Evolutionary conservation across 129 eudicot species (phyloP).

Genomic region (Centaurea solstitialis): DNA sequence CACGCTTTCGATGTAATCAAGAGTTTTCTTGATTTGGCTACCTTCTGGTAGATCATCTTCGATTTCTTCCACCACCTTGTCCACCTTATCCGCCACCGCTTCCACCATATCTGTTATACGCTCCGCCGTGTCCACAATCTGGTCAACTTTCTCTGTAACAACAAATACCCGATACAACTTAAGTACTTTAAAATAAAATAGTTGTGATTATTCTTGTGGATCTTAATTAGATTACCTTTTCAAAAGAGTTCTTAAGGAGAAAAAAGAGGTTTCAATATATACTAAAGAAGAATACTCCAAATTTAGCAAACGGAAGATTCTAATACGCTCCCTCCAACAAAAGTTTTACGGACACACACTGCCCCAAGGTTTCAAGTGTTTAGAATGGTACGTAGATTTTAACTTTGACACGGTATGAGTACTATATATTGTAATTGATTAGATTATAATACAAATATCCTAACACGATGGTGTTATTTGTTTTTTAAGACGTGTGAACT

Average conservation of each 20-base stretch:
- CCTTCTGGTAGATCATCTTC: slow-evolving; percentile 49
- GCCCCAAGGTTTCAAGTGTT: no score
- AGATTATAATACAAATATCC: no score
- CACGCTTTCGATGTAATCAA: slow-evolving; percentile 34
- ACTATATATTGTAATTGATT: no score
- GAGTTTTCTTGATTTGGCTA: slow-evolving; percentile 34
- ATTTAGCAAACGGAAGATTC: neutral
- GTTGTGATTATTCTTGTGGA: no score
- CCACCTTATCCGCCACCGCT: slow-evolving; percentile 55
- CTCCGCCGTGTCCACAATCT: slow-evolving; percentile 37
- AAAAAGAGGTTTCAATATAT: neutral
- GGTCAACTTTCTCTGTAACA: slow-evolving; percentile 33
- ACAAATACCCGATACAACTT: neutral
- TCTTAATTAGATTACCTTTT: neutral
- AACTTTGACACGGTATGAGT: no score
- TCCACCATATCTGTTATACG: slow-evolving; percentile 43
- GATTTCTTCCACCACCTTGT: slow-evolving; percentile 52
- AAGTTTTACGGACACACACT: no score
- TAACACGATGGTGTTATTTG: no score
- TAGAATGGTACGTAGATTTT: no score
- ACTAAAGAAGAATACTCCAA: neutral
- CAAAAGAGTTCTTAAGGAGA: neutral
- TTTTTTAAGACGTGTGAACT: no score
- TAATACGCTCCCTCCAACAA: neutral
- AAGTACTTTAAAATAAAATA: neutral